Evolutionary conservation across 164 flowering plant genomes (phyloP).

Genomic region (Dillenia suffruticosa): DNA sequence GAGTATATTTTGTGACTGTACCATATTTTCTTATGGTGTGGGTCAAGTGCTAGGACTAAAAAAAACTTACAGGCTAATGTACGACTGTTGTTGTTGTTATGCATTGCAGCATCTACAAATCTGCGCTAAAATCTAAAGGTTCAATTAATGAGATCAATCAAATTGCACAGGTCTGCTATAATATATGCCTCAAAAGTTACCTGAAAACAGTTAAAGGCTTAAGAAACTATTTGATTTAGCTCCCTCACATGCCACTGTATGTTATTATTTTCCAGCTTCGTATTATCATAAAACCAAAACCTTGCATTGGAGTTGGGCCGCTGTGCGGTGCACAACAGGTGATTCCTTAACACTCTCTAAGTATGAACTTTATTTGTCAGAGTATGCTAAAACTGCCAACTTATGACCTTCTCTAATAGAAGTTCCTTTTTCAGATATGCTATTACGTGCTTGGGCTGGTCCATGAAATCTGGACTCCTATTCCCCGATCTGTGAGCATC

Average conservation of each 20-base stretch:
- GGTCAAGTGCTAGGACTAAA: too few relatives aligned
- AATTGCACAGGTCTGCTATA: slow-evolving; percentile 82
- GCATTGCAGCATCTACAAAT: slow-evolving; percentile 70
- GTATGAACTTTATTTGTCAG: neutral
- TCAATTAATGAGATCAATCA: slow-evolving; percentile 89
- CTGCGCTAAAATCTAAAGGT: slow-evolving; percentile 65
- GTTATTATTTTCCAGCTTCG: slow-evolving; percentile 58
- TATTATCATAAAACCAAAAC: slow-evolving; percentile 80
- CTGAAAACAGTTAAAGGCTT: neutral
- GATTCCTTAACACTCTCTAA: slow-evolving; percentile 5
- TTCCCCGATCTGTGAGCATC: slow-evolving; percentile 80
- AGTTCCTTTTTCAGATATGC: slow-evolving; percentile 62
- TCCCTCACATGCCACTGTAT: neutral
- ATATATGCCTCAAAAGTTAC: slow-evolving; percentile 5
- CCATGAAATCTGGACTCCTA: slow-evolving; percentile 97
- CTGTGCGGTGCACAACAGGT: slow-evolving; percentile 91
- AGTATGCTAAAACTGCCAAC: too few relatives aligned
- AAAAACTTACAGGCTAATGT: too few relatives aligned
- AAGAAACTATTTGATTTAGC: neutral
- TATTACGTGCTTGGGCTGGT: slow-evolving; percentile 97
- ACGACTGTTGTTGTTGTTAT: slow-evolving; percentile 1
- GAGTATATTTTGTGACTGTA: too few relatives aligned
- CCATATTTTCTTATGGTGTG: too few relatives aligned
- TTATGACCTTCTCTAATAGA: slow-evolving; percentile 4
- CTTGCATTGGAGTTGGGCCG: slow-evolving; percentile 72